phyloP scores from a whole-genome alignment of 192 early-diverging fungal genomes.

The Coemansia sp. region DNA sequence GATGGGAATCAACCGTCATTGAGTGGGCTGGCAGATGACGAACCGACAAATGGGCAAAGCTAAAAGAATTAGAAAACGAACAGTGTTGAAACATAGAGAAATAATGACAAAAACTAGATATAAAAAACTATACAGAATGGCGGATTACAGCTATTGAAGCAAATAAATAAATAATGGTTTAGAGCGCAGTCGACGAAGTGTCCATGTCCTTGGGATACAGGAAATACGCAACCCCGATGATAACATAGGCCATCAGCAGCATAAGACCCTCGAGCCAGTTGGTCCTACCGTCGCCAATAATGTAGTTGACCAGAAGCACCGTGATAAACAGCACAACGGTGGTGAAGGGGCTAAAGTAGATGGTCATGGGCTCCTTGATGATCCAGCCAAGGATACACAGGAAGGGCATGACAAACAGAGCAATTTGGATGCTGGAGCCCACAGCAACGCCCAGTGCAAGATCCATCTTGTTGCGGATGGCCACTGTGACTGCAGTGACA shows the following conservation, averaged over 20 bases:
- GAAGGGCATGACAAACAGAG: slow-evolving; percentile 70
- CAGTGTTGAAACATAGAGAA: too few relatives aligned
- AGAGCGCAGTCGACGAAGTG: slow-evolving; percentile 6
- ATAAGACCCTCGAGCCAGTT: slow-evolving; percentile 93
- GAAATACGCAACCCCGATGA: slow-evolving; percentile 83
- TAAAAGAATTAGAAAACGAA: too few relatives aligned
- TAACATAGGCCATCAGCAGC: slow-evolving; percentile 77
- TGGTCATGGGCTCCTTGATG: slow-evolving; percentile 73
- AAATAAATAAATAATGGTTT: not conserved
- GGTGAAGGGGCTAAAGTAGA: slow-evolving; percentile 82
- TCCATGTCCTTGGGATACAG: slow-evolving; percentile 61
- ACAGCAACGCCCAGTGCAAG: slow-evolving; percentile 85
- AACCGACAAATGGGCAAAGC: too few relatives aligned
- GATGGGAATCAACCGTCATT: too few relatives aligned
- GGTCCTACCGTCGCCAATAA: slow-evolving; percentile 80
- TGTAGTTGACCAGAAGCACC: slow-evolving; percentile 76
- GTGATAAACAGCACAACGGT: slow-evolving; percentile 79
- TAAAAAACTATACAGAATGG: too few relatives aligned
- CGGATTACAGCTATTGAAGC: too few relatives aligned
- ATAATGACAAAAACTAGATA: too few relatives aligned
- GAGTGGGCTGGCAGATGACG: too few relatives aligned
- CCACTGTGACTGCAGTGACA: slow-evolving; percentile 76
- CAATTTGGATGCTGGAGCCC: slow-evolving; percentile 89
- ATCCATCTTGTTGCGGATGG: slow-evolving; percentile 91
- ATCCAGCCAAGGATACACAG: slow-evolving; percentile 83